These are phyloP conservation scores for Discostella stelligera DNA, from an alignment of 352 stramenopile genomes.

Conservation along the genomic window DNA sequence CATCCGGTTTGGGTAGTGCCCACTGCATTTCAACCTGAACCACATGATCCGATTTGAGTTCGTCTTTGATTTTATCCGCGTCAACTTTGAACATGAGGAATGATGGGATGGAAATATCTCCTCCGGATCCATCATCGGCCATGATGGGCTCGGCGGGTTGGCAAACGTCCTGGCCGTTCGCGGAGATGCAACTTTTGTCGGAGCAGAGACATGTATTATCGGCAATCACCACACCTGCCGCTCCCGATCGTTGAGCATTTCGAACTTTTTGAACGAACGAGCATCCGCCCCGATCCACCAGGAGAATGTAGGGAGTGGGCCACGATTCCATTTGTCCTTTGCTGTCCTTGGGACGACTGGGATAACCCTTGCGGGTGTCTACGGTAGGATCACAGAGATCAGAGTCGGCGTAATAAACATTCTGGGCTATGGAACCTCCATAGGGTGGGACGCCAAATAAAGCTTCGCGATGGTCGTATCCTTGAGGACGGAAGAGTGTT, in stretches of 20 bases:
- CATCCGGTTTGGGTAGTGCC: slow-evolving; percentile 91
- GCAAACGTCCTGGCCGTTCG: slow-evolving; percentile 80
- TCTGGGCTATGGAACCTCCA: slow-evolving; percentile 79
- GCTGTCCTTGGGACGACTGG: slow-evolving; percentile 54
- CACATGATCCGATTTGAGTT: slow-evolving; percentile 85
- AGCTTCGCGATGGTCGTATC: slow-evolving; percentile 95
- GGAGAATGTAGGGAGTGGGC: slow-evolving; percentile 92
- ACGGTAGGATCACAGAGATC: slow-evolving; percentile 91
- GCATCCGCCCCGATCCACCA: slow-evolving; percentile 94
- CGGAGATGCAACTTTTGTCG: slow-evolving; percentile 80
- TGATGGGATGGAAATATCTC: slow-evolving; percentile 94
- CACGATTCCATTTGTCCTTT: slow-evolving; percentile 74
- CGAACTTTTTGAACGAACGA: slow-evolving; percentile 95
- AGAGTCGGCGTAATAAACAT: slow-evolving; percentile 83
- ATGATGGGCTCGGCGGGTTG: slow-evolving; percentile 88
- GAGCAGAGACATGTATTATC: slow-evolving; percentile 95
- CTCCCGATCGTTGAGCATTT: slow-evolving; percentile 88
- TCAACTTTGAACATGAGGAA: slow-evolving; percentile 95
- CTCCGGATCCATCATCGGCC: slow-evolving; percentile 94
- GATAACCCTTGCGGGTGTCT: slow-evolving; percentile 83
- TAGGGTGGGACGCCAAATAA: slow-evolving; percentile 96
- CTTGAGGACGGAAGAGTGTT: slow-evolving; percentile 66
- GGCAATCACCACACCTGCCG: slow-evolving; percentile 92
- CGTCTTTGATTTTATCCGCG: slow-evolving; percentile 90
- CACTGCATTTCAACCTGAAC: slow-evolving; percentile 93